These are phyloP conservation scores for Rubus parviflorus DNA, from an alignment of 306 rosid species.

Conservation along the genomic window DNA sequence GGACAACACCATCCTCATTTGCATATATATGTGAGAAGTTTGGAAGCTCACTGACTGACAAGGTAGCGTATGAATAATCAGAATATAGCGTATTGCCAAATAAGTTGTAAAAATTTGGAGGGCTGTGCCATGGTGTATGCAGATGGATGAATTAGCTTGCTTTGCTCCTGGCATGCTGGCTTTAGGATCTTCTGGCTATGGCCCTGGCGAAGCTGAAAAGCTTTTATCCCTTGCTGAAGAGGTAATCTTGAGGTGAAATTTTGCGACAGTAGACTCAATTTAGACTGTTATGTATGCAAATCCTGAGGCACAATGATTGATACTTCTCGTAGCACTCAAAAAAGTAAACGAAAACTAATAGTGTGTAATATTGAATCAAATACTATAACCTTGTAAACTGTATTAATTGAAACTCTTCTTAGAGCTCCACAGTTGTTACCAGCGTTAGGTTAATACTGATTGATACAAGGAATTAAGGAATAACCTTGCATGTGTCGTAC, in stretches of 20 bases:
- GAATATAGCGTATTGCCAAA: not conserved
- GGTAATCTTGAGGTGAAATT: conserved; percentile 35
- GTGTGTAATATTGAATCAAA: not conserved
- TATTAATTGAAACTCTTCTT: not conserved
- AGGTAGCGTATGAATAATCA: conserved; percentile 40
- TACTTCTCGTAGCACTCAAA: not conserved
- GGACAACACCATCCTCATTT: conserved; percentile 58
- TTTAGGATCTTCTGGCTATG: conserved; percentile 53
- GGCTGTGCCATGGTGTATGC: conserved; percentile 24
- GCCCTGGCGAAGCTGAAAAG: conserved; percentile 44
- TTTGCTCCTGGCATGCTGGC: conserved; percentile 74
- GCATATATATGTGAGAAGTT: conserved; percentile 47
- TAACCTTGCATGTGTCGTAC: not conserved
- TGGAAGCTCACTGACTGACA: conserved; percentile 43
- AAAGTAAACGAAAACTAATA: not conserved
- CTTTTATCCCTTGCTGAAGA: conserved; percentile 57
- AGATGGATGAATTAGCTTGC: conserved; percentile 84
- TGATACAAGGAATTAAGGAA: conserved; percentile 6
- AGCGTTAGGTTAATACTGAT: not conserved
- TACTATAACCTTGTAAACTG: not conserved
- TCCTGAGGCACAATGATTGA: not conserved
- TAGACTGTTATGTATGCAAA: not conserved
- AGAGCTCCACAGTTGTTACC: not conserved
- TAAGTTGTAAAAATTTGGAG: conserved; percentile 14
- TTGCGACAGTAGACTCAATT: not conserved